A percentile compares a stretch with the other conserved stretches of the same genome.
phyloP scores from a whole-genome alignment of 805 yeast species.

The Candida ulmi region DNA sequence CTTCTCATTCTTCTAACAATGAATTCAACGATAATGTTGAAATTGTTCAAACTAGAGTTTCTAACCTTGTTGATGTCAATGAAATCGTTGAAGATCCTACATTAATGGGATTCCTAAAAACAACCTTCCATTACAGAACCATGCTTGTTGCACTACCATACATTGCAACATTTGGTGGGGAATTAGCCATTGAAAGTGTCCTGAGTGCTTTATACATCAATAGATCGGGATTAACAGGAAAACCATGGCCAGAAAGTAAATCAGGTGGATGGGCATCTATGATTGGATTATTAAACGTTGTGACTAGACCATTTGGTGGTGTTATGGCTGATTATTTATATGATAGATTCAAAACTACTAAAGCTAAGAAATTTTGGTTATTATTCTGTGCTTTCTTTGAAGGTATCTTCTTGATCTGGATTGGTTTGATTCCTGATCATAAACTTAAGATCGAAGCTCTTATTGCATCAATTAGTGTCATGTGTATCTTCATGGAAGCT shows the following conservation, averaged over 20 bases:
- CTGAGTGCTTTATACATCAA: conserved; percentile 20
- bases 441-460: conserved; percentile 23
- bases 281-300: conserved; percentile 27
- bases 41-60: conserved; percentile 11
- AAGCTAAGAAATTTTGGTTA: conserved; percentile 30
- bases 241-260: conserved; percentile 16
- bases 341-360: conserved; percentile 22
- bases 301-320: conserved; percentile 27
- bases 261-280: conserved; percentile 29
- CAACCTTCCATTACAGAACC: conserved; percentile 22
- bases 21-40: conserved; percentile 1
- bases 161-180: conserved; percentile 26
- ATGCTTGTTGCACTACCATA: conserved; percentile 25
- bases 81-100: conserved; percentile 25
- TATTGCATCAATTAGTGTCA: conserved; percentile 25
- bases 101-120: conserved; percentile 9
- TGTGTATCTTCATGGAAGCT: conserved; percentile 32
- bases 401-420: conserved; percentile 31
- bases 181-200: conserved; percentile 25
- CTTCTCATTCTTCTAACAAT: neutral
- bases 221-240: conserved; percentile 8
- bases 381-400: conserved; percentile 24
- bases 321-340: conserved; percentile 26
- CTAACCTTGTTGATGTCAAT: conserved; percentile 16
- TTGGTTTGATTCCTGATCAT: conserved; percentile 24